Evolutionary conservation across 768 basidiomycete species (phyloP), one percentile per base, ranked within the genome.

Genomic region (Grammothele lineata): DNA sequence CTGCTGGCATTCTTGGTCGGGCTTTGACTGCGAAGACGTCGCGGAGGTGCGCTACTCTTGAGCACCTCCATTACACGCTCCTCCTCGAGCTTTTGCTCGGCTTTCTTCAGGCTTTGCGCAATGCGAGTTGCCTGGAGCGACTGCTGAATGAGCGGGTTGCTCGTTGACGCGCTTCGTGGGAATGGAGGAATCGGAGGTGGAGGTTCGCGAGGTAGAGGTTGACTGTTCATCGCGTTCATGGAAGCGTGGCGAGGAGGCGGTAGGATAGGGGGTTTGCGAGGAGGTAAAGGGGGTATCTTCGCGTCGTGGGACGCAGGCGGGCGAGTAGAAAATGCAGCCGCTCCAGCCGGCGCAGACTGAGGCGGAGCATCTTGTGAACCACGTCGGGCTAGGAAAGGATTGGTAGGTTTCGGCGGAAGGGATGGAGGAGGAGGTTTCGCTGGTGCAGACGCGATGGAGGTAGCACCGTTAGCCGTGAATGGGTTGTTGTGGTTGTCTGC

Each of bases 91-190:
- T 77, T 72, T 34, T 78, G 78, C 56, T 88, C 83, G 0, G 78
- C 81, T 39, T 77, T 76, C 63, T 87, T 86, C 64, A 87, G 69
- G 4, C 74, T 75, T 61, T 86, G 81, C 1, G 78, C 87, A 0
- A 78, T 76, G 57, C 86, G 85, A 47, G 77, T 81, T 5, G 88
- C 88, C 43, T 85, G 80, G 1, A 91, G 67, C 18, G 79, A 81
- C 62, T 89, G 86, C 49, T 76, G 72, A 10, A 80, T 83, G 19
- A 79, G 80, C 23, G 78, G 64, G 44, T 86, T 83, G 47, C 67
- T 50, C 52, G 58, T 41, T 2, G 55, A 45, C n/a, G 45, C 51
- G 27, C 45, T 56, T 19, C 50, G 4, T 55, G 50, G 30, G 50
- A 58, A 53, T n/a, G 55, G 43, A 33, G 53, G 48, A 37, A 43